Evolutionary conservation across 163 green algal species (phyloP), one percentile per base, ranked within the genome.

Genomic region (Prototheca stagnorum): DNA sequence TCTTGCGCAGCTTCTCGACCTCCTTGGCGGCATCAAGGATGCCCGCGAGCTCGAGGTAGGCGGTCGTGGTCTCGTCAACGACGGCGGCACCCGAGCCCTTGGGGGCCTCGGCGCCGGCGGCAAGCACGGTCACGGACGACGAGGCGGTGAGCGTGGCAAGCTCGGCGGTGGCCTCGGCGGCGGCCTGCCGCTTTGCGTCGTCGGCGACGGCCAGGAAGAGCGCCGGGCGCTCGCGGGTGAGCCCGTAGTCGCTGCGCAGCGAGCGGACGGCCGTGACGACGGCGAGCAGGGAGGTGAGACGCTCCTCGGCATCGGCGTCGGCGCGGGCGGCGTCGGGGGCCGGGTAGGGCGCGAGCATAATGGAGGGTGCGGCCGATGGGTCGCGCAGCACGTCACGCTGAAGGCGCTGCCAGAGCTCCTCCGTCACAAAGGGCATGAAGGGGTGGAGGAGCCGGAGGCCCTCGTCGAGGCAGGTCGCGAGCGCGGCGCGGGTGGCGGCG

Each of bases 341-440:
- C 19, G 86, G 86, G 72, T 92, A 96, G 44, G 64, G 39, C 9
- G 80, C 67, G 7, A 93, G 31, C 80, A 95, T 95, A 62, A 96
- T 92, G 47, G 74, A 85, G 9, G 44, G 23, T 3, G 54, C 45
- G 47, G 26, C 26, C 9, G 37, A 25, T 25, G 29, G 2, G 19
- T 23, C n/a, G n/a, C n/a, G n/a, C n/a, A n/a, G n/a, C 6, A 23
- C 34, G 33, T 34, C 23, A 34, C 67, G 55, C 15, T 81, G 88
- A 56, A 97, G 76, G 21, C 82, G 74, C 74, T 98, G 88, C 88
- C 88, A 98, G 29, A 98, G 78, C 75, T 98, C 88, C 73, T 98
- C 88, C 3, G 86, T 96, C 24, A 98, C 84, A 54, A 93, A 96
- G 4, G 88, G 88, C 86, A 96, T 97, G 77, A 97, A 92, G 35